Percentiles rank a stretch among this genome's conserved stretches.
Evolutionary conservation across 805 yeast genomes (phyloP).

Genomic region (Candida schatavii): DNA sequence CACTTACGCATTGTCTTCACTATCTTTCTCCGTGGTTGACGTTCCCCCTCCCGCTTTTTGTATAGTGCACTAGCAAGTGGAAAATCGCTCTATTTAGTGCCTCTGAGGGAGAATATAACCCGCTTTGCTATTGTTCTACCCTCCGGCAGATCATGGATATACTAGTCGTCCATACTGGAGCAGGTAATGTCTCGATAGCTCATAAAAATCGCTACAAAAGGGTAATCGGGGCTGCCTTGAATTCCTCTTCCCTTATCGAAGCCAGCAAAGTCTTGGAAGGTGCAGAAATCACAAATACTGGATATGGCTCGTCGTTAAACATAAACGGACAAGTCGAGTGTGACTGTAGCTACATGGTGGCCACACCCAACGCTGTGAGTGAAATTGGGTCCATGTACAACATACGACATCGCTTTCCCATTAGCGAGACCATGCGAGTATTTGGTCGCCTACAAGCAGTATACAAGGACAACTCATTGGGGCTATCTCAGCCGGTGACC

Average conservation of each 20-base stretch:
- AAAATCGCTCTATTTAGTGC: no score
- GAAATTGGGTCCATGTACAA: conserved; percentile 16
- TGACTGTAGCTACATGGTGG: conserved; percentile 38
- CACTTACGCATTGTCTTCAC: no score
- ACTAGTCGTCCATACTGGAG: conserved; percentile 47
- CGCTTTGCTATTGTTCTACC: no score
- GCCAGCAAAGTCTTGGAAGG: conserved; percentile 30
- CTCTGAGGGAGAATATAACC: no score
- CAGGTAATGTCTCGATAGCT: conserved; percentile 41
- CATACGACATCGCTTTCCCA: conserved; percentile 25
- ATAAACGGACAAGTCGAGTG: conserved; percentile 40
- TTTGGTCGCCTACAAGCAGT: conserved; percentile 21
- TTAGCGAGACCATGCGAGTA: conserved; percentile 21
- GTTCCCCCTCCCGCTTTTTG: no score
- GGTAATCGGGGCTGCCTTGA: conserved; percentile 27
- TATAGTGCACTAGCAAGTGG: no score
- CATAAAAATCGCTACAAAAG: conserved; percentile 20
- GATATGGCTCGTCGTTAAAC: conserved; percentile 45
- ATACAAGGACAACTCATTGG: conserved; percentile 17
- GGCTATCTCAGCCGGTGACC: conserved; percentile 35
- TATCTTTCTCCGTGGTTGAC: no score
- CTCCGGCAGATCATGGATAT: no score
- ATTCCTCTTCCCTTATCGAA: conserved; percentile 7
- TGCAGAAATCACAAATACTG: conserved; percentile 46
- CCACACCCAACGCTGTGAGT: conserved; percentile 4